phyloP scores from a whole-genome alignment of 495 filamentous ascomycete genomes.

The Xylona heveae region DNA sequence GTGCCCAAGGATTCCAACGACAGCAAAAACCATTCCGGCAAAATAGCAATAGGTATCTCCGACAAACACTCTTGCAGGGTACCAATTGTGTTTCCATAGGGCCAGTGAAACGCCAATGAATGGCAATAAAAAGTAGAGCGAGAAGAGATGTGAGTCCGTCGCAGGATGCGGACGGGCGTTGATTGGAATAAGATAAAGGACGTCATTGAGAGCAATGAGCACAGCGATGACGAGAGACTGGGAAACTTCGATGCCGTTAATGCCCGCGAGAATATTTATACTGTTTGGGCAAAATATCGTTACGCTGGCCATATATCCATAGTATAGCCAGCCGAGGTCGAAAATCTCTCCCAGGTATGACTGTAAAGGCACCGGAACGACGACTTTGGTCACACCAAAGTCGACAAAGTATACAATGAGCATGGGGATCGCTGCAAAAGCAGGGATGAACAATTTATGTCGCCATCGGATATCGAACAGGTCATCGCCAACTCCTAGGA shows the following conservation, averaged over 20 bases:
- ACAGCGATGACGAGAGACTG: conserved; percentile 83
- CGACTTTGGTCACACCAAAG: conserved; percentile 88
- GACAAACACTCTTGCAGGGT: conserved; percentile 84
- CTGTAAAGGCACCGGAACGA: conserved; percentile 67
- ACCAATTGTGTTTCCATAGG: conserved; percentile 85
- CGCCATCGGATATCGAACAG: conserved; percentile 97
- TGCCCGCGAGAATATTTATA: conserved; percentile 95
- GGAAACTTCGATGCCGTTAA: conserved; percentile 92
- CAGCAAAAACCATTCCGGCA: conserved; percentile 95
- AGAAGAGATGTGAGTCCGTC: conserved; percentile 88
- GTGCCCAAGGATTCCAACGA: conserved; percentile 88
- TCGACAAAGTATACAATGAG: conserved; percentile 96
- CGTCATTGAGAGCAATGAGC: conserved; percentile 67
- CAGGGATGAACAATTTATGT: conserved; percentile 94
- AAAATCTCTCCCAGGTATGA: conserved; percentile 66
- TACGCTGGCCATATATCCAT: conserved; percentile 84
- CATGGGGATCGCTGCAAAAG: conserved; percentile 81
- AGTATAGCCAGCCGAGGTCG: conserved; percentile 80
- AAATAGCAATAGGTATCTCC: conserved; percentile 99
- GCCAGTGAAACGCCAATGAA: conserved; percentile 85
- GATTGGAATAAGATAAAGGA: conserved; percentile 41
- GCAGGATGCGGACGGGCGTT: conserved; percentile 76
- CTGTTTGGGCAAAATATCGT: conserved; percentile 94
- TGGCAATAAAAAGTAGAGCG: conserved; percentile 79
- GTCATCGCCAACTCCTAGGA: conserved; percentile 88